These are phyloP conservation scores for Coffea eugenioides DNA, from an alignment of 257 asterid species.

Conservation along the genomic window DNA sequence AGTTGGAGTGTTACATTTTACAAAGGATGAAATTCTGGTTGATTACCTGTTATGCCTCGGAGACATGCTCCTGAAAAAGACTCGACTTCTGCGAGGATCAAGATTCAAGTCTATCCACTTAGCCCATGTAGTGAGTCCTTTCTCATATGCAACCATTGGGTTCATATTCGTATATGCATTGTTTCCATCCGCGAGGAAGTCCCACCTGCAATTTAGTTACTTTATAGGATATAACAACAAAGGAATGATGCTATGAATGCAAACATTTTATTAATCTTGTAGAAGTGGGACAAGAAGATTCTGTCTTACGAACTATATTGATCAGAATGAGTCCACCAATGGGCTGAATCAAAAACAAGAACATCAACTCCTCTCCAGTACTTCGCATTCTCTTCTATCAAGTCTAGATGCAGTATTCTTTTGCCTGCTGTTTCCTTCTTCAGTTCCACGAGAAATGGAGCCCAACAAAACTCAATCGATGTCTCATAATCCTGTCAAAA, in stretches of 20 bases:
- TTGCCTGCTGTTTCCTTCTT: constrained; percentile 51
- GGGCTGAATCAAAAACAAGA: constrained; percentile 92
- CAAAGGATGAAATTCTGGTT: neutral
- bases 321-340: constrained; percentile 92
- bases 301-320: constrained; percentile 68
- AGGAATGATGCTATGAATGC: too few species aligned
- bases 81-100: constrained; percentile 68
- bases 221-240: neutral
- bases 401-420: constrained; percentile 72
- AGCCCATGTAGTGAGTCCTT: constrained; percentile 79
- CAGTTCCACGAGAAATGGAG: constrained; percentile 83
- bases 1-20: neutral
- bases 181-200: constrained; percentile 70
- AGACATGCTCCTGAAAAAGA: constrained; percentile 80
- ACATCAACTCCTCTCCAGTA: constrained; percentile 88
- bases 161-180: constrained; percentile 51
- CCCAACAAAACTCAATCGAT: constrained; percentile 88
- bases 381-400: constrained; percentile 83
- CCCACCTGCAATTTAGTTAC: constrained; percentile 61
- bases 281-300: neutral
- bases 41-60: constrained; percentile 74
- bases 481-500: constrained; percentile 71
- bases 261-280: too few species aligned
- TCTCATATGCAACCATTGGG: constrained; percentile 72
- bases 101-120: constrained; percentile 76